Base-by-base conservation (phyloP, 2,329 filamentous ascomycete species). In the Daldinia sp. region DNA sequence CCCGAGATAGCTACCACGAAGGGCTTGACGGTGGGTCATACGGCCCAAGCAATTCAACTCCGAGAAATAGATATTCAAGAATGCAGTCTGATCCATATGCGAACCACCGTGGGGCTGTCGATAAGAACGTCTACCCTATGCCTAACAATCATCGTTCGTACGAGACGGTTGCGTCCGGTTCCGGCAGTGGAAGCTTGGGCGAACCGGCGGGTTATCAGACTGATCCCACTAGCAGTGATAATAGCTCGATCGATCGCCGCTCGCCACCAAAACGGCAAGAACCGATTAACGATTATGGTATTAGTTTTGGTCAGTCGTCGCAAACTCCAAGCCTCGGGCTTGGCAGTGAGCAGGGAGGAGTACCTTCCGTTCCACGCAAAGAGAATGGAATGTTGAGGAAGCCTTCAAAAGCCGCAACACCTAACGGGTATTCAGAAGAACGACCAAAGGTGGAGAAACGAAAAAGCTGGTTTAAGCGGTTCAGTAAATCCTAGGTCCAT, bases 381-480 rank as follows among this genome's bases (percentile, higher is more conserved):
- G 74, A 74, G 3, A 69, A 60, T 17, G 73, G 68, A 19, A 53
- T 63, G 25, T 57, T 74, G 64, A 69, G 71, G 55, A 74, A 76
- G 62, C 57, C 55, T 65, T 74, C 64, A 58, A 75, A 69, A 52
- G 43, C 67, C 25, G 52, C 65, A 15, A 63, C 51, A 11, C 54
- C 66, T 32, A 69, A 60, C 17, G 72, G 59, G 9, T 60, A 66
- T 15, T 61, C 72, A 6, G 56, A 76, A 67, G 69, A 73, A 57
- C 71, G 76, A 47, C 74, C 77, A 4, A 73, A 74, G 3, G 64
- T 70, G 17, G 90, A 93, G 63, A 97, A 96, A 83, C 85, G 91
- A 68, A 94, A 93, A 84, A 95, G 93, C 75, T 97, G 94, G 93
- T 89, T 98, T 72, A 87, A 91, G 74, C 87, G 89, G 57, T 95